Evolutionary conservation across 345 rosid genomes (phyloP), one percentile per base, ranked within the genome.

Genomic region (Noccaea bulbosa): DNA sequence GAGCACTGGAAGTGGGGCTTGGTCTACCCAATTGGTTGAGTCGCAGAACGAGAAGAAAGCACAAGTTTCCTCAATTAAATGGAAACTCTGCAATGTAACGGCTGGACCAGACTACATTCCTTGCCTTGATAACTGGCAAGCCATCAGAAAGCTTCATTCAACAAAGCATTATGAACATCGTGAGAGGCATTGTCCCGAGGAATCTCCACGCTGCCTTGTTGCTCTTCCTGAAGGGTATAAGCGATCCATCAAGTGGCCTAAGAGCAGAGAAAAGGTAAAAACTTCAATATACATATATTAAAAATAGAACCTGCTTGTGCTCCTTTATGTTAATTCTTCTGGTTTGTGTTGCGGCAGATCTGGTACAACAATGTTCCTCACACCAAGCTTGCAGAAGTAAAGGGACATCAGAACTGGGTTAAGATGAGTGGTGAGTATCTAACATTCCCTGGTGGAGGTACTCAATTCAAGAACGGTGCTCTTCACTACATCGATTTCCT

Each of bases 21-120:
- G 90, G 88, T 83, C 91, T 30, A 91, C 96, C 69, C 95, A 93
- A 75, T 89, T 83, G 52, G 76, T 62, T 33, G 97, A 91, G 73
- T 93, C 99, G 22, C 88, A 84, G 69, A 91, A 89, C 48, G 99
- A 89, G 94, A 94, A 91, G 81, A 79, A 82, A 73, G 59, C 78
- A 11, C 93, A 82, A 67, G 78, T 55, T 8, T 76, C 79, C 20
- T 40, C 81, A 47, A 64, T 62, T 7, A 43, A 72, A 44, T 91
- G 99, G 99, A 94, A 88, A 77, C 58, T 86, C 3, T 94, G 99
- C 82, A 94, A 94, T 73, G 79, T 83, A 52, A 88, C 91, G 51
- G 90, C 95, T 46, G 97, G 96, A 66, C 83, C 95, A 48, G 99
- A 94, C 65, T 91, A 85, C 83, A 89, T 94, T 64, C 99, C 97